Base-by-base conservation (phyloP, 169 alveolate species). In the Perkinsus marinus region DNA sequence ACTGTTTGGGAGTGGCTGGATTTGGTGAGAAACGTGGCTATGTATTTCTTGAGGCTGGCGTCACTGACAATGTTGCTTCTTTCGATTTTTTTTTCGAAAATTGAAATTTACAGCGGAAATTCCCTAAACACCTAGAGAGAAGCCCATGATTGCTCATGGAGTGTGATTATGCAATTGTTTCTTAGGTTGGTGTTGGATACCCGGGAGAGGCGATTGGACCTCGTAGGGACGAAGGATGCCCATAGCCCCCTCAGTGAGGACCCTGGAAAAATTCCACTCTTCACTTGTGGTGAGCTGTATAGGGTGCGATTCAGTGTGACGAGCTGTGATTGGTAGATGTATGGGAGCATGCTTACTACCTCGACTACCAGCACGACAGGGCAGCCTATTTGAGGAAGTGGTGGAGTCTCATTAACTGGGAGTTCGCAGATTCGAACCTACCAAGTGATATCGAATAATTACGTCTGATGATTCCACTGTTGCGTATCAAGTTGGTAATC, bases 261-360 rank as follows among this genome's bases (percentile, higher is more conserved):
- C 37, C 95, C 93, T 89, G 89, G 94, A 37, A 96, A 94, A 38
- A 93, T 92, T 38, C 97, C 97, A 6, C 92, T 95, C 43, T 89
- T 95, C 68, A 96, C 96, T 43, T 94, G 96, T 90, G 98, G 79
- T 57, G 34, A 57, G 46, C 22, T 13, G 36, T 6, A 2, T 30
- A 26, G 79, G 3, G 79, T 13, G 37, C 37, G 79, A 13, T 16
- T 16, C 22, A 41, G 46, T 57, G 79, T 57, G 79, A 26, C 79
- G 79, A 13, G 79, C 79, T 13, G 79, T 6, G 0, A 2, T 57
- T 13, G 79, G 36, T 93, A 69, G 96, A 97, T 93, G 95, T 96
- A 22, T 97, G 98, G 98, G 98, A 96, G 92, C 98, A 97, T 90
- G 97, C 98, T 36, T 97, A 95, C 94, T 96, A 96, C 93, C 91